Conservation (phyloP, 768 basidiomycete species). For the Naematelia aurantialba region DNA sequence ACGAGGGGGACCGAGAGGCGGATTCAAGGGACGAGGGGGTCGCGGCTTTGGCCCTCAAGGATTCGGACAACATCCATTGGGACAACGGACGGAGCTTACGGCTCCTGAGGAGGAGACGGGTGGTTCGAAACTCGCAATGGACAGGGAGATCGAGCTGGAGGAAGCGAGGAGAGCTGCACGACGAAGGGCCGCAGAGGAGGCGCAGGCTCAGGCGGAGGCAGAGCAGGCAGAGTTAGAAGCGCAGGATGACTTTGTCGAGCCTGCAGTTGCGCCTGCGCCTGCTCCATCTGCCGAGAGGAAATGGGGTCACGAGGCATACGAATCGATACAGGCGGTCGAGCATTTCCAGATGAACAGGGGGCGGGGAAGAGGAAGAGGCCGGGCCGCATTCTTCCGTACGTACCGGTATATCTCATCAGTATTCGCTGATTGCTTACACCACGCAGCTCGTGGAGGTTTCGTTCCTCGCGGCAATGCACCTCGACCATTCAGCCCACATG, state of each 20-base stretch:
- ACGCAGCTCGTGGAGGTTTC: slow-evolving; percentile 24
- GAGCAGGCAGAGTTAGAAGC: slow-evolving; percentile 5
- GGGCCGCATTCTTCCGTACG: slow-evolving; percentile 23
- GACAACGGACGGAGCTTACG: not conserved
- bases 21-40: slow-evolving; percentile 30
- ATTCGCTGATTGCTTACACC: slow-evolving; percentile 4
- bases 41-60: slow-evolving; percentile 10
- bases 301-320: slow-evolving; percentile 44
- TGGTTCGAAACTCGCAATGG: slow-evolving; percentile 17
- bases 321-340: slow-evolving; percentile 14
- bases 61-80: not conserved
- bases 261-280: not conserved
- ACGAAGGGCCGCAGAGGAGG: not conserved
- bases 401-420: not conserved
- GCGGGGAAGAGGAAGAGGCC: slow-evolving; percentile 26
- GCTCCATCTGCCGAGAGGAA: slow-evolving; percentile 8
- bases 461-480: slow-evolving; percentile 6
- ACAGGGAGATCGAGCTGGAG: slow-evolving; percentile 29
- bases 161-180: slow-evolving; percentile 3
- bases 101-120: slow-evolving; percentile 4
- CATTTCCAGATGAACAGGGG: slow-evolving; percentile 7
- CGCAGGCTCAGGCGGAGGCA: slow-evolving; percentile 1
- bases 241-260: slow-evolving; percentile 3
- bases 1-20: slow-evolving; percentile 19
- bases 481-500: slow-evolving; percentile 9